Evolutionary conservation across 139 green algal species (phyloP), one percentile per base, ranked within the genome.

Genomic region (Pleodorina starrii): DNA sequence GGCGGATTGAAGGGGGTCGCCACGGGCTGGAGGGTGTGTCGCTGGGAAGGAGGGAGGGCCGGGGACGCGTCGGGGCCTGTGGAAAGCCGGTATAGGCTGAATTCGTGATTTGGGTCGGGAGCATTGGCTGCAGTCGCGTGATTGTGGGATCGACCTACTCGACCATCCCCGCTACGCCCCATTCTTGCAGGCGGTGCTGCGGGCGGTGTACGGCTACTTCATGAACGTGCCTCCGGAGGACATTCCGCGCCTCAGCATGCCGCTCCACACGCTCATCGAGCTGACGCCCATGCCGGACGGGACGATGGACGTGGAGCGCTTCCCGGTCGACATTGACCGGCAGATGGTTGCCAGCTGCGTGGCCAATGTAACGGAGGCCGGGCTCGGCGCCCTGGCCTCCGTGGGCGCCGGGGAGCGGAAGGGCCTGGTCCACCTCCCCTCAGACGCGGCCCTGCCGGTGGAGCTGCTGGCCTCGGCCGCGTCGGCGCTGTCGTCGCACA

Each of bases 231-330:
- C 42, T 27, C 43, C 40, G 36, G 68, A 88, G 44, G 80, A 84
- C 75, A 96, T 98, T 71, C 97, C 97, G 21, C 90, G 75, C 32
- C 94, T 99, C 42, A 91, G 95, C 85, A 97, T 99, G 74, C 97
- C 97, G 3, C 90, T 99, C 87, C 96, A 99, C 94, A 99, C 97
- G 0, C 87, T 99, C 36, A 97, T 99, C n/a, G 97, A 99, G 90
- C 93, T 99, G 42, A 96, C 93, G 27, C 97, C 97, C 25, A 94
- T 95, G 68, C 94, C 96, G 0, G 95, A 99, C 83, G 97, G 97
- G 44, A 97, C 94, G 42, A 98, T 98, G 96, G 85, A 86, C 0
- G 95, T 97, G 81, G 66, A 87, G 42, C 91, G 84, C 69, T 90
- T 95, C 74, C 88, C 91, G 0, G 84, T 94, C 35, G 76, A 90